These are phyloP conservation scores for Aspergillus japonicus DNA, from an alignment of 2,329 filamentous ascomycete genomes.

Conservation along the genomic window DNA sequence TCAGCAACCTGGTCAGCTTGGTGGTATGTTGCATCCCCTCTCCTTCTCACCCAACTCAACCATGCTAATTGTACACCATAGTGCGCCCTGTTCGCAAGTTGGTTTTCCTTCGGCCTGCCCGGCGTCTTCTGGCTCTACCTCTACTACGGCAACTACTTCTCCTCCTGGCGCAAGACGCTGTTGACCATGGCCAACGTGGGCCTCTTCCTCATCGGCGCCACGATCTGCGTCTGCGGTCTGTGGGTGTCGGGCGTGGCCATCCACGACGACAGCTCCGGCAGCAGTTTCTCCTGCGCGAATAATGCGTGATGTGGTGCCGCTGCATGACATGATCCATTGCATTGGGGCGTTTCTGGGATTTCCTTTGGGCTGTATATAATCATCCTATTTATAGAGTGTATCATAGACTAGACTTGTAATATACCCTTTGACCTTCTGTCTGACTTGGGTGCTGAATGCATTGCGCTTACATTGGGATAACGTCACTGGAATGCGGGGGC, in stretches of 20 bases:
- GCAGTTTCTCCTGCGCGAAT: slow-evolving; percentile 18
- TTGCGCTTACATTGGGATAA: too few species aligned
- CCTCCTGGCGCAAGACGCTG: slow-evolving; percentile 9
- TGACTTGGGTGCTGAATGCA: background rate
- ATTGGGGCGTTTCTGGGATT: too few species aligned
- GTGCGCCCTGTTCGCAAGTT: slow-evolving; percentile 15
- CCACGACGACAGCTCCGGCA: slow-evolving; percentile 10
- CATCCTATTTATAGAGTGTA: background rate
- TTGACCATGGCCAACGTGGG: slow-evolving; percentile 12
- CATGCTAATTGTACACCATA: background rate
- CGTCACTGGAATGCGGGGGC: too few species aligned
- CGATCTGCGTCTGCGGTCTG: slow-evolving; percentile 16
- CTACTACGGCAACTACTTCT: slow-evolving; percentile 11
- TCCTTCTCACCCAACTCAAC: background rate
- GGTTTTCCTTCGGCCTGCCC: slow-evolving; percentile 16
- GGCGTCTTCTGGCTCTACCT: slow-evolving; percentile 20
- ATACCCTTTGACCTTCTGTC: background rate
- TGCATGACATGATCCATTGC: too few species aligned
- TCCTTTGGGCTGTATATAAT: background rate
- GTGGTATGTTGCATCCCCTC: slow-evolving; percentile 35
- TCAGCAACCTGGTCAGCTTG: slow-evolving; percentile 63
- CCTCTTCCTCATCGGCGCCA: slow-evolving; percentile 9
- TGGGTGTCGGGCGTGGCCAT: slow-evolving; percentile 18
- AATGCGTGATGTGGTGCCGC: background rate
- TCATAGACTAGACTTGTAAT: slow-evolving; percentile 5